Percentiles rank a stretch among this genome's conserved stretches.
Conservation (phyloP, 306 rosid genomes). For the Vigna angularis region DNA sequence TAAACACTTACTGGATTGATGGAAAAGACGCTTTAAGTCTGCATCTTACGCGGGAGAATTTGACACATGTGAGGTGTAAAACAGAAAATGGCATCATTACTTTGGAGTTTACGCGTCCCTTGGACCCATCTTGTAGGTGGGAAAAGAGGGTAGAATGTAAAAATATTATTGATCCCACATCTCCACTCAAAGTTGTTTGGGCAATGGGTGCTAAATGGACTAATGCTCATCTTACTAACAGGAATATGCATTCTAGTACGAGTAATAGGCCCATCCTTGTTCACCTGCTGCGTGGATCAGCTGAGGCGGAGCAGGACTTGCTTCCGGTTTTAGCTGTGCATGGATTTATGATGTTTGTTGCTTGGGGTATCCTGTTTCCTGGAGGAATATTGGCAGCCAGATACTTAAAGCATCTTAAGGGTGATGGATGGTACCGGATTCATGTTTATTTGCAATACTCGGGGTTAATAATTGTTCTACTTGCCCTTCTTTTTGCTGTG, state of each 20-base stretch:
- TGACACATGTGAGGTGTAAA: slow-evolving; percentile 83
- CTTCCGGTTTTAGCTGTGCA: slow-evolving; percentile 91
- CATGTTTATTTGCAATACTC: slow-evolving; percentile 96
- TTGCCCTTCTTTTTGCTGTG: slow-evolving; percentile 89
- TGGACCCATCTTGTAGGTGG: slow-evolving; percentile 71
- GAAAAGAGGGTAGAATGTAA: slow-evolving; percentile 67
- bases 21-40: slow-evolving; percentile 74
- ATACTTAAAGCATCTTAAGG: slow-evolving; percentile 89
- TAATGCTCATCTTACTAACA: slow-evolving; percentile 59
- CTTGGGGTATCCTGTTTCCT: slow-evolving; percentile 94
- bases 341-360: slow-evolving; percentile 96
- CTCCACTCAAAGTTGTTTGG: slow-evolving; percentile 91
- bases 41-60: slow-evolving; percentile 70
- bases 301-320: slow-evolving; percentile 94
- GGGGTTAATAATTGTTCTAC: slow-evolving; percentile 76
- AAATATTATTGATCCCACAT: slow-evolving; percentile 78
- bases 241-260: slow-evolving; percentile 83
- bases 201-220: slow-evolving; percentile 94
- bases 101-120: slow-evolving; percentile 86
- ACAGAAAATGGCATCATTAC: slow-evolving; percentile 84
- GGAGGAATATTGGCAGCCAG: slow-evolving; percentile 89
- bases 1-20: slow-evolving; percentile 84
- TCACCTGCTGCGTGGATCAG: slow-evolving; percentile 80
- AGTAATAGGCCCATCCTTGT: slow-evolving; percentile 79
- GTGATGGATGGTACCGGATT: slow-evolving; percentile 89